Percentiles rank a stretch among this genome's conserved stretches.
phyloP scores from a whole-genome alignment of 164 flowering plant species.

The Nymphaea thermarum region DNA sequence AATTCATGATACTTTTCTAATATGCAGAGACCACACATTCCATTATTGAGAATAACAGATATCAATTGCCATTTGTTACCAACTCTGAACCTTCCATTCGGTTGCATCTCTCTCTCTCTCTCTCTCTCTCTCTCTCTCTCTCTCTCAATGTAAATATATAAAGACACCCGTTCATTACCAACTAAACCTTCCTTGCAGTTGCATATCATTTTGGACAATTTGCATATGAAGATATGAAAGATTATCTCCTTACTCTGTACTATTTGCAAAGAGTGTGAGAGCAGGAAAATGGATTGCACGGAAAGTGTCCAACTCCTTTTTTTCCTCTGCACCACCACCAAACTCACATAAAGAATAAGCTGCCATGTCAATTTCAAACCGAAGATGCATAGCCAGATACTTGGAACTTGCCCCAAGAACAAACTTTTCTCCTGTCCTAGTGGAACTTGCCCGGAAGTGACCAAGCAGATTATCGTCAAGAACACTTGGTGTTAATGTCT shows the following conservation, averaged over 20 bases:
- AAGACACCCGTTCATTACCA: no score
- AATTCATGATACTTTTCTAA: no score
- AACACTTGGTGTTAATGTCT: conserved; percentile 35
- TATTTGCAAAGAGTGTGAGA: conserved; percentile 42
- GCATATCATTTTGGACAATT: background rate
- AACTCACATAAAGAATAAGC: conserved; percentile 94
- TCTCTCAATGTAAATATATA: no score
- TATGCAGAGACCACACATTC: no score
- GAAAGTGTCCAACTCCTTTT: conserved; percentile 72
- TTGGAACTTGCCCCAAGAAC: conserved; percentile 30
- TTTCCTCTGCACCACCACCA: conserved; percentile 93
- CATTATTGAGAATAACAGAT: no score
- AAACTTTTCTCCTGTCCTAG: conserved; percentile 14
- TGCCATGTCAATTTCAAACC: conserved; percentile 99
- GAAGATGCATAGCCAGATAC: conserved; percentile 79
- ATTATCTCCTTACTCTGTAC: conserved; percentile 33
- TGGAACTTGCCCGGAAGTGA: conserved; percentile 29
- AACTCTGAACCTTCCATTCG: no score
- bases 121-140: no score
- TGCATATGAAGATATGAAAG: no score
- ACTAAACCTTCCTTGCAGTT: no score
- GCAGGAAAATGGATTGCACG: conserved; percentile 88
- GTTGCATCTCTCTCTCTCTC: no score
- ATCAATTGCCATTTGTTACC: no score
- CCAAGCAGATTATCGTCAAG: conserved; percentile 75